A percentile compares a stretch with the other conserved stretches of the same genome.
Conservation (phyloP, 371 early-diverging fungal species). For the Furculomyces boomerangus region DNA sequence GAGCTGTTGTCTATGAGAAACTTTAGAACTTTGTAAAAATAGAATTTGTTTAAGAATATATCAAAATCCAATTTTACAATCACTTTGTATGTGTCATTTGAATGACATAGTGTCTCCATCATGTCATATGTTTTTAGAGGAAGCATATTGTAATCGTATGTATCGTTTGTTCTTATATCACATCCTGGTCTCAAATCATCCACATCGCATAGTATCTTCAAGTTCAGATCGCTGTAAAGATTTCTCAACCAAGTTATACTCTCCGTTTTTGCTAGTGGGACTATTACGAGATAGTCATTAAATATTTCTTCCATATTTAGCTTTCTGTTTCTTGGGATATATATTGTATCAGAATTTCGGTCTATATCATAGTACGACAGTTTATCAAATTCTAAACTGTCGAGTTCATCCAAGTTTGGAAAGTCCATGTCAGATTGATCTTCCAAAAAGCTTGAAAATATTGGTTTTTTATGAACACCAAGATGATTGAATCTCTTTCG, state of each 20-base stretch:
- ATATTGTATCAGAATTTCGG: neutral
- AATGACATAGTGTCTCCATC: neutral
- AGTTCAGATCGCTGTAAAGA: neutral
- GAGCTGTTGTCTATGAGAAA: neutral
- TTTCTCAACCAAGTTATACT: neutral
- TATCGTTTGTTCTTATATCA: neutral
- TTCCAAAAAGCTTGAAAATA: no score
- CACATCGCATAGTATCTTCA: neutral
- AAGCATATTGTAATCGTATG: neutral
- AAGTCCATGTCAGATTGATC: no score
- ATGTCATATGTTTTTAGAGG: neutral
- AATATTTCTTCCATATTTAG: neutral
- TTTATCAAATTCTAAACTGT: neutral
- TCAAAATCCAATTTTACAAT: conserved; percentile 2
- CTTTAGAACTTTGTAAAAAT: neutral
- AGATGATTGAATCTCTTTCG: no score
- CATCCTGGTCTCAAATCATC: neutral
- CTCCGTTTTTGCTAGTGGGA: neutral
- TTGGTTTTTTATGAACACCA: no score
- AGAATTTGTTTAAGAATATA: neutral
- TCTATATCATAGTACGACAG: neutral
- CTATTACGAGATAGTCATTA: neutral
- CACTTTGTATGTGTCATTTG: conserved; percentile 2
- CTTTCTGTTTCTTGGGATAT: neutral
- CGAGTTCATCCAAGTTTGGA: no score